phyloP scores from a whole-genome alignment of 1,284 basidiomycete species.

The Marasmius tenuissimus region DNA sequence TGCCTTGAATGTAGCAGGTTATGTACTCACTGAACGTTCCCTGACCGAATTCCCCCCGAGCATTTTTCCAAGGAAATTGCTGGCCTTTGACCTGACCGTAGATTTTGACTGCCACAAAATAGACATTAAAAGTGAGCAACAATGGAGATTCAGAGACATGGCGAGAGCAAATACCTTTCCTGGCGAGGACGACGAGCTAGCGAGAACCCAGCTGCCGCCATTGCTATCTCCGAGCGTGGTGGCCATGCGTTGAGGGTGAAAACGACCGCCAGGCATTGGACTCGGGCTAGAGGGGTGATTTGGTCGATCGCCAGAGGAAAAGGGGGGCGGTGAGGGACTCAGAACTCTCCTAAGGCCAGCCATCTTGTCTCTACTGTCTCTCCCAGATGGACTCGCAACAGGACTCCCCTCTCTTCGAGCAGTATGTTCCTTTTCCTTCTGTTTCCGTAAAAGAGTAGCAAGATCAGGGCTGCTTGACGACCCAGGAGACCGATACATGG shows the following conservation, averaged over 20 bases:
- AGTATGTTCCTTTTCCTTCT: constrained; percentile 56
- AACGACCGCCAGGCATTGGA: constrained; percentile 3
- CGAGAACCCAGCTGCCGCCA: constrained; percentile 50
- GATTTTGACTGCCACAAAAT: constrained; percentile 47
- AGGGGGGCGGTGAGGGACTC: constrained; percentile 1
- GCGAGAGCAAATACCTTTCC: constrained; percentile 39
- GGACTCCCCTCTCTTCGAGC: not conserved
- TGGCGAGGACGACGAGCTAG: constrained; percentile 38
- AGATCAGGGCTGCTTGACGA: constrained; percentile 89
- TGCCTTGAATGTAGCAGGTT: not conserved
- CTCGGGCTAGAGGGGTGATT: not conserved
- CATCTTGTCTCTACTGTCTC: not conserved
- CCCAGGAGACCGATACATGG: constrained; percentile 84
- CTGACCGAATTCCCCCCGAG: constrained; percentile 60
- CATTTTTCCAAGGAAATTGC: constrained; percentile 77
- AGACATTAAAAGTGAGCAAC: constrained; percentile 6
- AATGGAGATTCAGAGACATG: constrained; percentile 6
- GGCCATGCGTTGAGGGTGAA: constrained; percentile 10
- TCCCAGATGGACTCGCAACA: not conserved
- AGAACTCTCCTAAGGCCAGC: constrained; percentile 1
- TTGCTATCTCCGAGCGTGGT: not conserved
- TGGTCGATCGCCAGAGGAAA: not conserved
- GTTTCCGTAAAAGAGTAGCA: constrained; percentile 79
- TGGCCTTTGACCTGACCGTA: constrained; percentile 73
- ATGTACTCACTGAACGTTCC: constrained; percentile 64